These are phyloP conservation scores for Didymella lethalis DNA, from an alignment of 2,329 filamentous ascomycete species.

Conservation along the genomic window DNA sequence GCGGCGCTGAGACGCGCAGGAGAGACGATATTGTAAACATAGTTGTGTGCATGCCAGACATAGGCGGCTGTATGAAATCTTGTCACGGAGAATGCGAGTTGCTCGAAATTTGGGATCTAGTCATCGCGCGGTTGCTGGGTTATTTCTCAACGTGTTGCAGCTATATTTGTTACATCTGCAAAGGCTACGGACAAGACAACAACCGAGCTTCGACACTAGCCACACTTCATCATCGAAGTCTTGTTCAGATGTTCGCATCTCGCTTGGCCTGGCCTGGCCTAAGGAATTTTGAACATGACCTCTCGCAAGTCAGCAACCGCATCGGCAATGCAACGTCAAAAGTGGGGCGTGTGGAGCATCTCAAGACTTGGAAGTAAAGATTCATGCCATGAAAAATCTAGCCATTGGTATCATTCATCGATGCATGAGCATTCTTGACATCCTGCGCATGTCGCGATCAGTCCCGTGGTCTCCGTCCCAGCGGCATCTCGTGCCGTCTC, in stretches of 20 bases:
- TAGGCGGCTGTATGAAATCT: constrained; percentile 15
- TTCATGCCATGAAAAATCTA: constrained; percentile 21
- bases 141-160: too few species aligned
- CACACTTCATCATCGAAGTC: too few species aligned
- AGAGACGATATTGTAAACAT: constrained; percentile 26
- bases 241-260: too few species aligned
- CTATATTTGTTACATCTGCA: too few species aligned
- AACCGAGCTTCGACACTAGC: too few species aligned
- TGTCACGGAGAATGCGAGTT: neutral
- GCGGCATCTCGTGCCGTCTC: constrained; percentile 19
- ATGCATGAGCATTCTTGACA: constrained; percentile 18
- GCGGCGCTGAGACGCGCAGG: neutral
- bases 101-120: too few species aligned
- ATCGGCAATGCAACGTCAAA: constrained; percentile 16
- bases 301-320: neutral
- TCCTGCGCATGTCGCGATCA: constrained; percentile 16
- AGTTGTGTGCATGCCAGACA: constrained; percentile 19
- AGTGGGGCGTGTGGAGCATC: constrained; percentile 16
- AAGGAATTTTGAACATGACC: neutral
- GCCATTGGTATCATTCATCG: constrained; percentile 20
- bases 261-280: too few species aligned
- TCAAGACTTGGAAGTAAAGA: constrained; percentile 12
- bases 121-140: too few species aligned
- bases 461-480: constrained; percentile 11
- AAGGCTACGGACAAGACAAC: too few species aligned